Percentiles rank a stretch among this genome's conserved stretches.
These are phyloP conservation scores for Mortierella hygrophila DNA, from an alignment of 192 early-diverging fungal species.

Conservation along the genomic window DNA sequence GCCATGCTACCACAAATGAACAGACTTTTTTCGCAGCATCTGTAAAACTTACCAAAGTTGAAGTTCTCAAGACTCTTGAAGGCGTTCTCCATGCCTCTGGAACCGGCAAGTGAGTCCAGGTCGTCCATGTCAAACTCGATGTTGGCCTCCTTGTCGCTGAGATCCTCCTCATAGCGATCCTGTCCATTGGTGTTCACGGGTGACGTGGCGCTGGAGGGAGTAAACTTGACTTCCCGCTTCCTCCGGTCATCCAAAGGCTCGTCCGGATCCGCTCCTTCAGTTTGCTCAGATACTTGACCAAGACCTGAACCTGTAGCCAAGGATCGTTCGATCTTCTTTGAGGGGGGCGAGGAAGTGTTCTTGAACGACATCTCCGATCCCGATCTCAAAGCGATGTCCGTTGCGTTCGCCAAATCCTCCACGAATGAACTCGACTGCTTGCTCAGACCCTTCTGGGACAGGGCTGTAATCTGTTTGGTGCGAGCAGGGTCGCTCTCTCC, in stretches of 20 bases:
- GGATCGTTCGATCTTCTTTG: not conserved
- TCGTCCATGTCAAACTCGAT: constrained; percentile 27
- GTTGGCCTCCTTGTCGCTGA: not conserved
- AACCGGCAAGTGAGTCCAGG: constrained; percentile 32
- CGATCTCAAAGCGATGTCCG: constrained; percentile 30
- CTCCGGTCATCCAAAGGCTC: not conserved
- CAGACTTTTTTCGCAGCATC: not conserved
- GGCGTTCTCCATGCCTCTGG: constrained; percentile 35
- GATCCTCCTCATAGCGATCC: not conserved
- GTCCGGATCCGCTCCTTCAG: not conserved
- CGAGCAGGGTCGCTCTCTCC: constrained; percentile 25
- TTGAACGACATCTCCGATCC: constrained; percentile 36
- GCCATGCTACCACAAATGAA: not conserved
- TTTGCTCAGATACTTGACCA: not conserved
- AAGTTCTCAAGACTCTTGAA: constrained; percentile 39
- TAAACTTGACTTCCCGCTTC: constrained; percentile 1
- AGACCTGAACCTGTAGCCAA: not conserved
- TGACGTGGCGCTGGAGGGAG: not conserved
- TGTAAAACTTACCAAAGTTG: not conserved
- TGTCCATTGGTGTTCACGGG: not conserved
- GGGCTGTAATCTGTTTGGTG: constrained; percentile 24
- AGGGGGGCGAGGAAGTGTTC: constrained; percentile 5
- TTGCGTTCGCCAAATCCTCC: constrained; percentile 42
- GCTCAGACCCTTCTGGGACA: constrained; percentile 17
- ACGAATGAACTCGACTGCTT: constrained; percentile 47